phyloP scores from a whole-genome alignment of 2,329 filamentous ascomycete species.

The Fusarium sp. region DNA sequence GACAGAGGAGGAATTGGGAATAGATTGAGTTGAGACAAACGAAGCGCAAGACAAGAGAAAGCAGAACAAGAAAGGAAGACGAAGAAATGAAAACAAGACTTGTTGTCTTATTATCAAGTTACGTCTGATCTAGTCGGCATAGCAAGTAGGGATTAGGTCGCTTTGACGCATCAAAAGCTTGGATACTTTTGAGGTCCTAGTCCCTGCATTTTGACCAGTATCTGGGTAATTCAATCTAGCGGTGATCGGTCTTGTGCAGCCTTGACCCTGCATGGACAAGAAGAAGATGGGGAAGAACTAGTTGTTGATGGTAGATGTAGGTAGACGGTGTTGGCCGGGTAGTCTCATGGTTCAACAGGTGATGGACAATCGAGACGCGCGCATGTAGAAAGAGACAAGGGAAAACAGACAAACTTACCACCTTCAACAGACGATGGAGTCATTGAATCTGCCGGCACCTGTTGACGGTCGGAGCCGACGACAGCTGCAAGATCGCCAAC shows the following conservation, averaged over 20 bases:
- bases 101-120: conserved; percentile 6
- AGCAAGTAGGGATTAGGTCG: conserved; percentile 19
- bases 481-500: conserved; percentile 19
- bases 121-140: neutral
- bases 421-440: conserved; percentile 10
- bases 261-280: conserved; percentile 38
- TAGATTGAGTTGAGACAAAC: conserved; percentile 21
- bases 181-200: conserved; percentile 33
- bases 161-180: conserved; percentile 38
- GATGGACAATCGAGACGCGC: too few relatives aligned
- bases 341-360: neutral
- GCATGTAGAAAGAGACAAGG: neutral
- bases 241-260: conserved; percentile 39
- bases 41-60: conserved; percentile 1
- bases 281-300: conserved; percentile 16
- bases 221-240: conserved; percentile 40
- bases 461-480: conserved; percentile 40
- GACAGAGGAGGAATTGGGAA: conserved; percentile 25
- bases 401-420: conserved; percentile 14
- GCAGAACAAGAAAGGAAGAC: neutral
- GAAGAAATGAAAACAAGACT: neutral
- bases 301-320: conserved; percentile 10
- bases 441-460: conserved; percentile 8
- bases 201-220: conserved; percentile 36
- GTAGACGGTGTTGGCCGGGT: conserved; percentile 16